These are phyloP conservation scores for Didymella pomorum DNA, from an alignment of 2,329 filamentous ascomycete genomes.

Conservation along the genomic window DNA sequence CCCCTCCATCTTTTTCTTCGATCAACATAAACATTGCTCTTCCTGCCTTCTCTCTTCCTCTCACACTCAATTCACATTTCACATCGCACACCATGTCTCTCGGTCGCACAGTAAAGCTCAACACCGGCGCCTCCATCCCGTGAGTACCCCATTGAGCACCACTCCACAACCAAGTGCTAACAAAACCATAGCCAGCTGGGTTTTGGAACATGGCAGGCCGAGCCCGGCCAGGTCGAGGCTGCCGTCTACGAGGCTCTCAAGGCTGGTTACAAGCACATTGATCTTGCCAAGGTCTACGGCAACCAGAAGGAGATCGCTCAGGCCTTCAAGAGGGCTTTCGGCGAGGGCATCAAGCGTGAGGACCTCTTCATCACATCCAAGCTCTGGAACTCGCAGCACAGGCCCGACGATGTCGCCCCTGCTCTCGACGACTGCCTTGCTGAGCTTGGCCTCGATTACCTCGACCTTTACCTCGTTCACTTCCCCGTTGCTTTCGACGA, in stretches of 20 bases:
- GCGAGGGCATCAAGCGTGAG: conserved; percentile 58
- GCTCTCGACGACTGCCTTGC: conserved; percentile 76
- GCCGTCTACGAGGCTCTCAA: conserved; percentile 51
- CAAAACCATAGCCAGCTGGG: conserved; percentile 67
- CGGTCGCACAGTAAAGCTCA: conserved; percentile 59
- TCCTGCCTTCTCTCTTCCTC: conserved; percentile 2
- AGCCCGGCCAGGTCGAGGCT: conserved; percentile 48
- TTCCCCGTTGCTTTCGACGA: conserved; percentile 64
- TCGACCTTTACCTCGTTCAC: conserved; percentile 85
- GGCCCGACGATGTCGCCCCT: conserved; percentile 68
- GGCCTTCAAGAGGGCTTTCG: conserved; percentile 40
- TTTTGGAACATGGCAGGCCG: conserved; percentile 46
- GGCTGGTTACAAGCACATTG: conserved; percentile 43
- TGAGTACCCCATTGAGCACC: conserved; percentile 68
- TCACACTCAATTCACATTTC: conserved; percentile 9
- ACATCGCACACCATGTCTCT: conserved; percentile 36
- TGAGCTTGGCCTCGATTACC: conserved; percentile 85
- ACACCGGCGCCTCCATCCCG: conserved; percentile 79
- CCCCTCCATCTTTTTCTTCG: conserved; percentile 10
- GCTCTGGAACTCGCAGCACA: conserved; percentile 91
- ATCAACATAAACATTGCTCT: conserved; percentile 18
- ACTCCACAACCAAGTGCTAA: conserved; percentile 66
- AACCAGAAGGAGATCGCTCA: conserved; percentile 43
- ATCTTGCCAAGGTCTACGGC: conserved; percentile 43
- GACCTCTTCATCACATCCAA: conserved; percentile 68